Evolutionary conservation across 495 filamentous ascomycete species (phyloP), one percentile per base, ranked within the genome.

Genomic region (Tetracladium marchalianum): DNA sequence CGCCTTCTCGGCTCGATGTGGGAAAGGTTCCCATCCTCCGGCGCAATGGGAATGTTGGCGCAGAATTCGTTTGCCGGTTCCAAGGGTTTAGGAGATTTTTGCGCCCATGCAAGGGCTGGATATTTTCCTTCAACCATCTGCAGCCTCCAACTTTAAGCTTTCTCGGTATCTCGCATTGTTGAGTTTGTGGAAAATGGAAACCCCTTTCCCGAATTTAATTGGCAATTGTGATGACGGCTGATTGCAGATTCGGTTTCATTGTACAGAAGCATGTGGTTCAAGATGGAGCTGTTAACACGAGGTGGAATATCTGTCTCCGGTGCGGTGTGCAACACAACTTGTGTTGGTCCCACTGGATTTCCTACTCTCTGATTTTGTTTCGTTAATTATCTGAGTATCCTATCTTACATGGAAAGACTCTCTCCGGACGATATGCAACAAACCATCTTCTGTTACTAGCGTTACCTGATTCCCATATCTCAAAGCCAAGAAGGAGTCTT

Each of bases 301-400:
- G 18, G 35, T 44, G 41, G 47, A 44, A 44, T n/a, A 27, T 19
- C 15, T 43, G 10, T 15, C 32, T 47, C 43, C 49, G 43, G 16
- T 41, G 17, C 49, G 49, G 47, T 16, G 39, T 52, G 49, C 44
- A 47, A 52, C 49, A 43, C 38, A 37, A 31, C 27, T 12, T 35
- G 17, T 27, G 1, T 9, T 27, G 22, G 22, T 27, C 22, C 22
- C 22, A 27, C 22, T 27, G 22, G 22, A 3, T 27, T 27, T 27
- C 22, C 22, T 27, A 27, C 7, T 7, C 22, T 27, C 22, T 27
- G 22, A 3, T 3, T 27, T 7, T 27, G 22, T 27, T 27, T 27
- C 22, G 22, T 27, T 27, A 27, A 3, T 27, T 27, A 27, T 27
- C 22, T 27, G 22, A 27, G 22, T 27, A 27, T 27, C 22, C 22